These are phyloP conservation scores for Cercospora brassicicola DNA, from an alignment of 2,329 filamentous ascomycete species.

Conservation along the genomic window DNA sequence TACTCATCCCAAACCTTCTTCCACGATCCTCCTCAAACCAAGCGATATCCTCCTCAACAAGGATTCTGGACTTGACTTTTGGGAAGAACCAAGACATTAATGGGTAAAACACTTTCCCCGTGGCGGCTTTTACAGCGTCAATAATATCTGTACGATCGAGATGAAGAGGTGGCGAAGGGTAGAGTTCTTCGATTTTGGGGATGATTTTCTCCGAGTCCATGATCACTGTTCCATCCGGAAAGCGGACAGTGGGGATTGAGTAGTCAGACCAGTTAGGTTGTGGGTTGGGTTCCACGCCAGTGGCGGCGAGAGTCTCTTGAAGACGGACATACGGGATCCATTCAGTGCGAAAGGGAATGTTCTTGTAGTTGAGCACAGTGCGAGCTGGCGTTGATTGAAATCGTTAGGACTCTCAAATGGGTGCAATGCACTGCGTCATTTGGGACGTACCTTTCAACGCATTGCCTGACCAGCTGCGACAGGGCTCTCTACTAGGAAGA, in stretches of 20 bases:
- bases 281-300: slow-evolving; percentile 6
- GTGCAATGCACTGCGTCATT: not conserved
- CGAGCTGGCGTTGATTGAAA: not conserved
- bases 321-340: slow-evolving; percentile 15
- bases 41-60: slow-evolving; percentile 33
- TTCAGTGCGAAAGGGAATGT: slow-evolving; percentile 14
- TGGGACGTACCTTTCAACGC: slow-evolving; percentile 7
- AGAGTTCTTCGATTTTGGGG: slow-evolving; percentile 10
- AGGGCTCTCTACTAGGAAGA: slow-evolving; percentile 13
- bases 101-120: not conserved
- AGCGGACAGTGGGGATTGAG: slow-evolving; percentile 2
- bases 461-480: slow-evolving; percentile 15
- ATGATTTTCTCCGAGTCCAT: slow-evolving; percentile 15
- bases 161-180: slow-evolving; percentile 7
- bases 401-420: too few relatives aligned
- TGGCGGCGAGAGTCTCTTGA: slow-evolving; percentile 12
- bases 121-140: not conserved
- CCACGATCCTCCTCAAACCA: slow-evolving; percentile 16
- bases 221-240: slow-evolving; percentile 8
- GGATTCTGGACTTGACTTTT: not conserved
- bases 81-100: slow-evolving; percentile 1
- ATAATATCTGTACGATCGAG: slow-evolving; percentile 6
- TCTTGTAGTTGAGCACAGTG: slow-evolving; percentile 16
- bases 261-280: slow-evolving; percentile 10
- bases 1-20: slow-evolving; percentile 20